A percentile compares a stretch with the other conserved stretches of the same genome.
Evolutionary conservation across 2,329 filamentous ascomycete genomes (phyloP).

Genomic region (Fusarium armeniacum): DNA sequence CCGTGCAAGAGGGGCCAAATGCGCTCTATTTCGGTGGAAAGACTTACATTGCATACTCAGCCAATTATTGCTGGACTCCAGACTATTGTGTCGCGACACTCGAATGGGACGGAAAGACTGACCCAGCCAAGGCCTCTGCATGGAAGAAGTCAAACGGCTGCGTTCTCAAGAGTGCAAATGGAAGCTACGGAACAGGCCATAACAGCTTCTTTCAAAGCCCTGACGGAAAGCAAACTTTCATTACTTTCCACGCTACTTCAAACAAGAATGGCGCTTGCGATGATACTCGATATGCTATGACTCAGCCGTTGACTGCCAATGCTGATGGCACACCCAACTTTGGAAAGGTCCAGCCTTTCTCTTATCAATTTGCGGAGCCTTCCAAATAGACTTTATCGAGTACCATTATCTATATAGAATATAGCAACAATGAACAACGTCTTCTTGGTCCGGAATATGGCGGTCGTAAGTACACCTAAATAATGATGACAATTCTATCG

Average conservation of each 20-base stretch:
- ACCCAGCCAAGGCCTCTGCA: constrained; percentile 59
- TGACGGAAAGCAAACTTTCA: constrained; percentile 67
- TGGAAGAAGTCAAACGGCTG: constrained; percentile 68
- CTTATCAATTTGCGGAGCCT: constrained; percentile 38
- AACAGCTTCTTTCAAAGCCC: constrained; percentile 72
- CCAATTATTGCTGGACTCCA: constrained; percentile 69
- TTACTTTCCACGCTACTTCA: constrained; percentile 68
- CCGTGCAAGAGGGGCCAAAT: constrained; percentile 69
- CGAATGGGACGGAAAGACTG: constrained; percentile 64
- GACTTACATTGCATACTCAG: constrained; percentile 68
- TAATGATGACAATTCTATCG: neutral
- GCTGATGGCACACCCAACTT: constrained; percentile 67
- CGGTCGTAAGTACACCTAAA: rapidly evolving
- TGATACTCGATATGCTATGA: constrained; percentile 67
- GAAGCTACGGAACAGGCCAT: constrained; percentile 69
- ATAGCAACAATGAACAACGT: neutral
- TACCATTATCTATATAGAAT: rapidly evolving
- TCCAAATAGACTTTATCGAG: neutral
- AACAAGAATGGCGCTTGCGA: constrained; percentile 66
- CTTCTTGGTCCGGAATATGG: neutral
- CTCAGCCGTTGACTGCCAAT: constrained; percentile 64
- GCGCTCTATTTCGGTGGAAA: constrained; percentile 67
- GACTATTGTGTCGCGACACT: constrained; percentile 68
- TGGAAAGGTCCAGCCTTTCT: constrained; percentile 53
- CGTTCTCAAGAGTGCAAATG: constrained; percentile 66